phyloP scores from a whole-genome alignment of 352 stramenopile species.

The Globisporangium paddicum region DNA sequence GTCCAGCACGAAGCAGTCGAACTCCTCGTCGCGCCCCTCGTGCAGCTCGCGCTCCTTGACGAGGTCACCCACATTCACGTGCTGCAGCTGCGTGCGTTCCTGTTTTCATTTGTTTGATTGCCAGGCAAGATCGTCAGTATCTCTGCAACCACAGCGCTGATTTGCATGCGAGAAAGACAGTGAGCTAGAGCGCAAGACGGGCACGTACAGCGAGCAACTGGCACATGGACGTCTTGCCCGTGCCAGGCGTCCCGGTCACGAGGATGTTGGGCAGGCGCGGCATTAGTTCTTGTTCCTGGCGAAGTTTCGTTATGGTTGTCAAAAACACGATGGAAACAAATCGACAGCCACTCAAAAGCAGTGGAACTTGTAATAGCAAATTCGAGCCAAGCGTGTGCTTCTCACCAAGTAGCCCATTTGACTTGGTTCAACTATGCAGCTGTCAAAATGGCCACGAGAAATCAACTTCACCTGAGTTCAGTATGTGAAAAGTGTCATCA shows the following conservation, averaged over 20 bases:
- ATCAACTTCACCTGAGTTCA: neutral
- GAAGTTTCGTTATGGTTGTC: no score
- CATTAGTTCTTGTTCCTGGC: no score
- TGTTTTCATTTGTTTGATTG: conserved; percentile 15
- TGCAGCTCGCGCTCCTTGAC: conserved; percentile 83
- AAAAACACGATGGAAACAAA: neutral
- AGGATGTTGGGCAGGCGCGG: conserved; percentile 93
- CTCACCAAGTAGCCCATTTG: neutral
- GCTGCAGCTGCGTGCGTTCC: conserved; percentile 81
- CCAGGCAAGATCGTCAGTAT: conserved; percentile 12
- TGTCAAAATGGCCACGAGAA: neutral
- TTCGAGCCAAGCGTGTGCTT: neutral
- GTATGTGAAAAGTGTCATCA: neutral
- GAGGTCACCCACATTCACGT: conserved; percentile 95
- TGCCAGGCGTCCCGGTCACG: conserved; percentile 96
- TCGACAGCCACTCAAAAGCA: conserved; percentile 2
- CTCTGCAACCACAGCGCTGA: neutral
- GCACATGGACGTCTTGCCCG: conserved; percentile 93
- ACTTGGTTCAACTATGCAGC: neutral
- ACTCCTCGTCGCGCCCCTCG: conserved; percentile 89
- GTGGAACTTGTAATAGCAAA: neutral
- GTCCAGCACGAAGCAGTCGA: conserved; percentile 96
- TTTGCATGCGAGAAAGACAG: neutral
- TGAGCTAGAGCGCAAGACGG: neutral
- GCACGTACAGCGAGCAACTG: conserved; percentile 81